These are phyloP conservation scores for Mucor mucedo DNA, from an alignment of 371 early-diverging fungal genomes.

Conservation along the genomic window DNA sequence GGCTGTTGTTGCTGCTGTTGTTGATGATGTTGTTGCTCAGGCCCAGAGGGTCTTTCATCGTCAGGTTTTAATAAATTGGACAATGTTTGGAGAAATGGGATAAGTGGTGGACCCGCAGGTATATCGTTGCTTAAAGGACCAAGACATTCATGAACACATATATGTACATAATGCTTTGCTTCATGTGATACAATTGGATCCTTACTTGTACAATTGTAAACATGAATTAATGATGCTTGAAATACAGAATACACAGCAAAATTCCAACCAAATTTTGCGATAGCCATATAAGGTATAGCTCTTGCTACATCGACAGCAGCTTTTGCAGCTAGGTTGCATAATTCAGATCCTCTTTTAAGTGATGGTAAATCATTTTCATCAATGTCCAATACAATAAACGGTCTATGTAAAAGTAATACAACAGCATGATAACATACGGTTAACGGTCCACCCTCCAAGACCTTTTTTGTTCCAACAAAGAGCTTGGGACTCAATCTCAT, in stretches of 20 bases:
- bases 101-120: slow-evolving; percentile 41
- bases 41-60: background rate
- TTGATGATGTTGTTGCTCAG: slow-evolving; percentile 11
- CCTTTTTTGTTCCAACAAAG: slow-evolving; percentile 21
- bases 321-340: slow-evolving; percentile 61
- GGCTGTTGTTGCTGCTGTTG: slow-evolving; percentile 4
- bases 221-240: slow-evolving; percentile 49
- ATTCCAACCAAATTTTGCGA: slow-evolving; percentile 51
- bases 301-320: slow-evolving; percentile 55
- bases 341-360: slow-evolving; percentile 28
- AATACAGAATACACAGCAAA: slow-evolving; percentile 49
- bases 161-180: slow-evolving; percentile 38
- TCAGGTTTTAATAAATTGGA: slow-evolving; percentile 20
- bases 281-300: slow-evolving; percentile 28
- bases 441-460: slow-evolving; percentile 43
- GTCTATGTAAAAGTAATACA: slow-evolving; percentile 55
- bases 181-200: slow-evolving; percentile 30
- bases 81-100: slow-evolving; percentile 39
- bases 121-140: slow-evolving; percentile 35
- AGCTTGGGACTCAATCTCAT: slow-evolving; percentile 6
- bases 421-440: slow-evolving; percentile 46
- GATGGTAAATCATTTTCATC: slow-evolving; percentile 16
- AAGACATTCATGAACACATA: slow-evolving; percentile 40
- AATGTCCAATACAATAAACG: slow-evolving; percentile 39
- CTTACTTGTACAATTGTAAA: slow-evolving; percentile 43